Evolutionary conservation across 352 stramenopile genomes (phyloP).

Genomic region (Globisporangium rhizosaccharum): DNA sequence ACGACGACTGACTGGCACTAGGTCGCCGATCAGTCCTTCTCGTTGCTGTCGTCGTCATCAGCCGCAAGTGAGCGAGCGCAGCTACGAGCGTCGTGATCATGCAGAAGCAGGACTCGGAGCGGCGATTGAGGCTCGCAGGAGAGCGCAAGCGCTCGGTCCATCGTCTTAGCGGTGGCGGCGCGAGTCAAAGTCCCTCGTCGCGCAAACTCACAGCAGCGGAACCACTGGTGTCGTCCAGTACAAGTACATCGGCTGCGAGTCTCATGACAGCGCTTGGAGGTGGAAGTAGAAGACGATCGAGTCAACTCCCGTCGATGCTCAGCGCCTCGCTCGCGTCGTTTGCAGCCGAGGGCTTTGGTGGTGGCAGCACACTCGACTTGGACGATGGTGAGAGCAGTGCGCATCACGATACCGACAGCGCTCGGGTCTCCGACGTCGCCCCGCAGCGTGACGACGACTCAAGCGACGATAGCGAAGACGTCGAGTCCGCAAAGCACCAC

Average conservation of each 20-base stretch:
- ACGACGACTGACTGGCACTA: too few species aligned
- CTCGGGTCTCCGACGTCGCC: not conserved
- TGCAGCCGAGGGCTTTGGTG: constrained; percentile 1
- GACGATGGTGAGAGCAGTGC: not conserved
- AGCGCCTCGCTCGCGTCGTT: constrained; percentile 7
- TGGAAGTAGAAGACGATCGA: not conserved
- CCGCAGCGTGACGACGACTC: constrained; percentile 1
- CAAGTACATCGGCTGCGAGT: not conserved
- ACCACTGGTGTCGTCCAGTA: too few species aligned
- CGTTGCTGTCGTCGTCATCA: not conserved
- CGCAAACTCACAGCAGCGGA: too few species aligned
- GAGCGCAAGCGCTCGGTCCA: constrained; percentile 2
- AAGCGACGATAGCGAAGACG: constrained; percentile 24
- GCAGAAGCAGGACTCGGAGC: constrained; percentile 7
- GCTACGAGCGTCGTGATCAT: not conserved
- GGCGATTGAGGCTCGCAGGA: not conserved
- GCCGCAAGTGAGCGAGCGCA: not conserved
- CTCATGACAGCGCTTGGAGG: not conserved
- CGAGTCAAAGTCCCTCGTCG: too few species aligned
- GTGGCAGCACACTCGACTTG: not conserved
- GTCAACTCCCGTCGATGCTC: constrained; percentile 6
- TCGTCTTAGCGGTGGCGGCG: too few species aligned
- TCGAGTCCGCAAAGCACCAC: constrained; percentile 30
- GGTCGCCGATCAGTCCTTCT: too few species aligned
- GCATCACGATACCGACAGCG: not conserved